A percentile compares a stretch with the other conserved stretches of the same genome.
Evolutionary conservation across 2,329 filamentous ascomycete genomes (phyloP).

Genomic region (Stagonosporopsis cucurbitacearum): DNA sequence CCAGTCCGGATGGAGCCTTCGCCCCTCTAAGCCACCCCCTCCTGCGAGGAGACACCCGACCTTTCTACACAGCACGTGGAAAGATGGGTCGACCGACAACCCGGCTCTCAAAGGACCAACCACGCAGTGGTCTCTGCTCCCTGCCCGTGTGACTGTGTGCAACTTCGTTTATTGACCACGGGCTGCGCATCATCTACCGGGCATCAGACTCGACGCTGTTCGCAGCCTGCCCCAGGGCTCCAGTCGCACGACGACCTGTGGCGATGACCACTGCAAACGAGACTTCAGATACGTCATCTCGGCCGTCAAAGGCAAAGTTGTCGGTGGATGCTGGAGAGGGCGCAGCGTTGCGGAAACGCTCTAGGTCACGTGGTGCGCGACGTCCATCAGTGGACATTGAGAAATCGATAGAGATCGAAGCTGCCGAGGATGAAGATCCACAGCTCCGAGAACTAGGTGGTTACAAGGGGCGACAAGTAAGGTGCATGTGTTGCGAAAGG

Average conservation of each 20-base stretch:
- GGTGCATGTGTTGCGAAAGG: conserved; percentile 10
- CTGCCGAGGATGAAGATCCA: conserved; percentile 42
- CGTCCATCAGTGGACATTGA: conserved; percentile 66
- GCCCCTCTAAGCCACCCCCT: conserved; percentile 22
- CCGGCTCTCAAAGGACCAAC: conserved; percentile 18
- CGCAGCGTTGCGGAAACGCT: conserved; percentile 15
- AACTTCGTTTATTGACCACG: conserved; percentile 18
- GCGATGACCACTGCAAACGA: conserved; percentile 16
- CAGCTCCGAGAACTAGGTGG: conserved; percentile 40
- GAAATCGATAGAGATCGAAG: conserved; percentile 57
- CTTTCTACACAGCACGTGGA: conserved; percentile 19
- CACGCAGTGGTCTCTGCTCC: conserved; percentile 15
- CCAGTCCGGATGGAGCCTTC: conserved; percentile 10
- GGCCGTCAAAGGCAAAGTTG: conserved; percentile 10
- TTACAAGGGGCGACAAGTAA: conserved; percentile 41
- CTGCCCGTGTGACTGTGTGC: conserved; percentile 11
- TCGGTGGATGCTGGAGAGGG: conserved; percentile 17
- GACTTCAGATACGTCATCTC: conserved; percentile 9
- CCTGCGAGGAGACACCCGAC: conserved; percentile 11
- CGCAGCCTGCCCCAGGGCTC: conserved; percentile 16
- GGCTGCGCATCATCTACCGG: conserved; percentile 10
- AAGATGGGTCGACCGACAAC: conserved; percentile 18
- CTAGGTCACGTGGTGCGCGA: conserved; percentile 13
- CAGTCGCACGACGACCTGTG: conserved; percentile 2
- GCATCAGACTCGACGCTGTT: conserved; percentile 11